Evolutionary conservation across 2,329 filamentous ascomycete genomes (phyloP), one percentile per base, ranked within the genome.

Genomic region (Neopestalotiopsis sp.): DNA sequence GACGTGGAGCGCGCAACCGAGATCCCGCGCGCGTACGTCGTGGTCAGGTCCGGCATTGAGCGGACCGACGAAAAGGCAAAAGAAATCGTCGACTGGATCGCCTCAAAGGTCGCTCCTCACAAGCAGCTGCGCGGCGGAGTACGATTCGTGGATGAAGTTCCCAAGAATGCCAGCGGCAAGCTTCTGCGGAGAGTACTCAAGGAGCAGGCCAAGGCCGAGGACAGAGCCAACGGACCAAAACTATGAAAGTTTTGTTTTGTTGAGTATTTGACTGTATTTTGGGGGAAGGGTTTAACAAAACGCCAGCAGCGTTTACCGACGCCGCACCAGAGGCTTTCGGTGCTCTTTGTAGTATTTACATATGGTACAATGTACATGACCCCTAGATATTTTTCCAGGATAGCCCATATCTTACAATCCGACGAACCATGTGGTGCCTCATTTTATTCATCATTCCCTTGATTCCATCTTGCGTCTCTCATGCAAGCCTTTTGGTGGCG

Each of bases 21-120:
- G 76, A 86, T 93, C 1, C 92, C 92, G 0, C 82, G 91, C 49
- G 90, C 90, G 0, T 92, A 89, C 73, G 78, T 92, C n/a, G 89
- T 91, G 7, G 74, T 84, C 32, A 78, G 79, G 20, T 70, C 79
- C 0, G 85, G 82, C 20, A 73, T 83, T 7, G 67, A 79, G 53
- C 76, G 75, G 42, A 73, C 73, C 56, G 79, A 80, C 0, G 77
- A 70, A 67, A 84, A 82, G 73, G 82, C 79, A 0, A 73, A 76
- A 67, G 81, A 83, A 73, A 78, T 85, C 34, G 71, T 73, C 1
- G 74, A 76, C 1, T 84, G 81, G 80, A 68, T 83, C 66, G 77
- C 77, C 3, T 67, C 63, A 28, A 78, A 78, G 61, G 82, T 83
- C 10, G 81, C 83, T 6, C 79, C 81, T 34, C 81, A 78, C 58